Evolutionary conservation across 2,329 filamentous ascomycete genomes (phyloP), one percentile per base, ranked within the genome.

Genomic region (Penicillium expansum): DNA sequence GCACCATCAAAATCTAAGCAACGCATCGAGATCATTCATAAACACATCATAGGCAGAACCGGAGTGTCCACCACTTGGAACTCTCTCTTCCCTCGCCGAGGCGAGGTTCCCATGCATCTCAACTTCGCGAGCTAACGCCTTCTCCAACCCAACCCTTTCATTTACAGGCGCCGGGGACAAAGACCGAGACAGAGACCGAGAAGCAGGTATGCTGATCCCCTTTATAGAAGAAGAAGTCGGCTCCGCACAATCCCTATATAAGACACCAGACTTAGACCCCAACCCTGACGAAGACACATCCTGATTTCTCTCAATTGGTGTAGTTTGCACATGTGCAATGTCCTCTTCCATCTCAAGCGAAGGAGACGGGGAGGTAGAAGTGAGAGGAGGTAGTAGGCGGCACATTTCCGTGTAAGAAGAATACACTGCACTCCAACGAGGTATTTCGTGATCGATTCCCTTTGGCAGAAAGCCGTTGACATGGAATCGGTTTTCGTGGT

Each of bases 11-110:
- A 56, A 52, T 38, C 48, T 44, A 52, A 56, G 53, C 41, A 56
- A 52, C 7, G 54, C 48, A 47, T 56, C 54, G 24, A 56, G 48
- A 29, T 56, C 54, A 41, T 47, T 52, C 53, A 56, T 56, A 35
- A 56, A 52, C 11, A 20, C 33, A 33, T 45, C 33, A 13, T 35
- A 16, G 16, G 7, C 11, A 29, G 14, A 16, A n/a, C 6, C 14
- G 9, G 24, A 13, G 18, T 18, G 20, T 7, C 16, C 11, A 6
- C 27, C 33, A n/a, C 20, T 32, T 14, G 30, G 29, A 11, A 6
- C 11, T 24, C 5, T 33, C 44, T 11, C 18, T n/a, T 24, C 11
- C 16, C 4, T 20, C 20, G 2, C 8, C n/a, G 35, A 33, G 20
- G 11, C 7, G 41, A 16, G 20, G 7, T 29, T 13, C 13, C 35